phyloP scores from a whole-genome alignment of 2,329 filamentous ascomycete species.

The Arthroderma sp. region DNA sequence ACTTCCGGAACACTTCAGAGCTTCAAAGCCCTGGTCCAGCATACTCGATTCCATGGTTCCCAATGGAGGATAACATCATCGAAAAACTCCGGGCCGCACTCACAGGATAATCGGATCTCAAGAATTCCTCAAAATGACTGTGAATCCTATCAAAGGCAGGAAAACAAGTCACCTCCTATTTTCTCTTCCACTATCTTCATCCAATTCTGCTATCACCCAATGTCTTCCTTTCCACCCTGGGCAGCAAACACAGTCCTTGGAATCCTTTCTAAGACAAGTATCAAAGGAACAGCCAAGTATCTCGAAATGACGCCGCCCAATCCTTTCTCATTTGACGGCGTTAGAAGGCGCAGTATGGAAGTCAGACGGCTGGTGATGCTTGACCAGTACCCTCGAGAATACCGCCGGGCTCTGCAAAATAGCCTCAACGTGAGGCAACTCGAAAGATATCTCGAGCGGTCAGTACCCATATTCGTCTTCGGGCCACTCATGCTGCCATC shows the following conservation, averaged over 20 bases:
- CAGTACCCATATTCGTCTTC: constrained; percentile 21
- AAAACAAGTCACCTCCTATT: neutral
- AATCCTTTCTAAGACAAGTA: neutral
- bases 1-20: too few relatives aligned
- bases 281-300: neutral
- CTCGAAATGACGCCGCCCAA: neutral
- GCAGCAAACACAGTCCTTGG: neutral
- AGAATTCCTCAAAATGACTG: neutral
- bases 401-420: constrained; percentile 17
- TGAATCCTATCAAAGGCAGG: neutral
- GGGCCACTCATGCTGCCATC: constrained; percentile 23
- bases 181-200: neutral
- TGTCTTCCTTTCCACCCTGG: neutral
- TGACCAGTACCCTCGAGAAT: constrained; percentile 19
- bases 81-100: too few relatives aligned
- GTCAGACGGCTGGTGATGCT: neutral
- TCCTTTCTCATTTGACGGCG: neutral
- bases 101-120: too few relatives aligned
- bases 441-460: constrained; percentile 13
- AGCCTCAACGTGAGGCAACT: constrained; percentile 18
- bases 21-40: too few relatives aligned
- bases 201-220: neutral
- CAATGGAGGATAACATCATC: neutral
- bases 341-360: neutral
- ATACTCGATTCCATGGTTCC: too few relatives aligned